A percentile compares a stretch with the other conserved stretches of the same genome.
Evolutionary conservation across 2,329 filamentous ascomycete species (phyloP).

Genomic region (Tolypocladium amazonense): DNA sequence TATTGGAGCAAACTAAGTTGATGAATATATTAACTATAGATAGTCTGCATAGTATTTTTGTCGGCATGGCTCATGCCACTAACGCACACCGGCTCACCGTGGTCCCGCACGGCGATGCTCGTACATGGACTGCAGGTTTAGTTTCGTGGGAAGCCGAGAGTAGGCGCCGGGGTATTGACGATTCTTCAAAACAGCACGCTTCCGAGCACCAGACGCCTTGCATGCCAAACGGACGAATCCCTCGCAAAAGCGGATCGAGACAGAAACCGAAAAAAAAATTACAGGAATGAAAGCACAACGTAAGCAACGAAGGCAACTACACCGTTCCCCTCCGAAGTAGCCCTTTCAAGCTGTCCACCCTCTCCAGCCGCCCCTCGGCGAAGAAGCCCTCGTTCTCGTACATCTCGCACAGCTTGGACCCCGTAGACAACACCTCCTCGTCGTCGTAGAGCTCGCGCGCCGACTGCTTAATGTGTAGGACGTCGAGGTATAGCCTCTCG

Average conservation of each 20-base stretch:
- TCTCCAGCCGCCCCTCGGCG: slow-evolving; percentile 8
- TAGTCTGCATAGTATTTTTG: too few species aligned
- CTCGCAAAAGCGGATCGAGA: neutral
- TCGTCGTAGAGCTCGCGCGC: slow-evolving; percentile 12
- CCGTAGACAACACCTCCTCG: slow-evolving; percentile 11
- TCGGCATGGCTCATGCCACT: slow-evolving; percentile 87
- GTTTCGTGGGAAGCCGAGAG: too few species aligned
- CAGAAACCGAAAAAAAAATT: neutral
- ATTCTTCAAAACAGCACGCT: neutral
- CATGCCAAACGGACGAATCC: neutral
- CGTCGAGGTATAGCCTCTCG: slow-evolving; percentile 15
- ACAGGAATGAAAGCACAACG: neutral
- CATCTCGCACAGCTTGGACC: slow-evolving; percentile 15
- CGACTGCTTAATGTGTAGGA: slow-evolving; percentile 10
- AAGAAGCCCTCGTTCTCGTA: slow-evolving; percentile 16
- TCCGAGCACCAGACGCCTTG: neutral
- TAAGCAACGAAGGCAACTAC: neutral
- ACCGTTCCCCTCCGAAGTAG: neutral
- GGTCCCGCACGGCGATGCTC: slow-evolving; percentile 86
- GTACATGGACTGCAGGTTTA: slow-evolving; percentile 88
- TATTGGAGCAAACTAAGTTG: too few species aligned
- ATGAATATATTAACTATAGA: too few species aligned
- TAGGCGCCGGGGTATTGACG: too few species aligned
- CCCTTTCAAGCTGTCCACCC: slow-evolving; percentile 5
- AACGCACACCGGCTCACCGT: slow-evolving; percentile 77